Evolutionary conservation across 805 yeast genomes (phyloP), one percentile per base, ranked within the genome.

Genomic region (Wickerhamomyces hampshirensis): DNA sequence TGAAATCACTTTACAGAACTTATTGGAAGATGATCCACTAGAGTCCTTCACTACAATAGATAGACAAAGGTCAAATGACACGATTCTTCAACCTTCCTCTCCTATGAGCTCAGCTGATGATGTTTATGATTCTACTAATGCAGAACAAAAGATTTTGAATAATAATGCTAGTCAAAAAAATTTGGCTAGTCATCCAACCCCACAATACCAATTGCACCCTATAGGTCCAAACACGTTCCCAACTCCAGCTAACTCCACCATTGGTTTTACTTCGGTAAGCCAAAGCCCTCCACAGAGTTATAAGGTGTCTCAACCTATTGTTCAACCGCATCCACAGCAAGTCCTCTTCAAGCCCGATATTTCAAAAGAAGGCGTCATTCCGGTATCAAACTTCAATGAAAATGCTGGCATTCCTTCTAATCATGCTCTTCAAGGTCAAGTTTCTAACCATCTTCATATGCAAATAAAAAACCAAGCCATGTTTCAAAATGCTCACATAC

Each of bases 41-140:
- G 15, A 48, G 6, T 49, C 52, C 0, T 52, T 49, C 33, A 49
- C 57, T 11, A 38, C 53, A 2, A 30, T 53, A 19, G 56, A 51
- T 34, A 46, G 58, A 38, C 50, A 46, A 18, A 47, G 47, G n/a
- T 54, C 58, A 1, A 52, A 54, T 30, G 57, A 52, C 17, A 54
- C 58, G 7, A 53, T 54, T 16, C 24, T 51, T 5, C 55, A 52
- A 29, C 31, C 31, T 4, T 51, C 56, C 1, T 46, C 46, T 6
- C 40, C 47, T 28, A 33, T 37, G 27, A 17, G 28, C 14, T 12
- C 30, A 23, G 12, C 32, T 23, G 29, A 31, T 18, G 31, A 33
- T 18, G 17, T 34, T 18, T 9, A 12, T 10, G 18, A 8, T 6
- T 11, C 8, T 23, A 17, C 5, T 11, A 13, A 11, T 6, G n/a